These are phyloP conservation scores for Fusarium piperis DNA, from an alignment of 2,329 filamentous ascomycete species.

Conservation along the genomic window DNA sequence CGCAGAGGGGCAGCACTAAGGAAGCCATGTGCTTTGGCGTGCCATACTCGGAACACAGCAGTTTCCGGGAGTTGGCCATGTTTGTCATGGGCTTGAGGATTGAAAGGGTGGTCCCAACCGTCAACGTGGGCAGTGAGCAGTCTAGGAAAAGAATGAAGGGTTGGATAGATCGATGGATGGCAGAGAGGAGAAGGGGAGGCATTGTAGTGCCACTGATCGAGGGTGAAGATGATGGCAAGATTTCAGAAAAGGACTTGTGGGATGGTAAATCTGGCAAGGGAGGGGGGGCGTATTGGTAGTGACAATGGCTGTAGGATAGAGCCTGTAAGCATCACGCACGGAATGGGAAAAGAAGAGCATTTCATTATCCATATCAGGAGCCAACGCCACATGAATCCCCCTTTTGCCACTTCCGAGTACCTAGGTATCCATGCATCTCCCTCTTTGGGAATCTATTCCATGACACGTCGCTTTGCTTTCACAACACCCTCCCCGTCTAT, in stretches of 20 bases:
- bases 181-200: conserved; percentile 66
- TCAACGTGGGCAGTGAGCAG: conserved; percentile 76
- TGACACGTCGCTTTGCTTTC: conserved; percentile 10
- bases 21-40: conserved; percentile 92
- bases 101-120: conserved; percentile 90
- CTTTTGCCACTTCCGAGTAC: conserved; percentile 29
- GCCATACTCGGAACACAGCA: conserved; percentile 95
- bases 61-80: conserved; percentile 92
- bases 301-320: not conserved
- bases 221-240: conserved; percentile 48
- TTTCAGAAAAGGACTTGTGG: conserved; percentile 47
- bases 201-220: conserved; percentile 57
- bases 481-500: conserved; percentile 42
- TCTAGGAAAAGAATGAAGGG: conserved; percentile 68
- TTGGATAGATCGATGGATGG: conserved; percentile 72
- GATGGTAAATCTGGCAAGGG: conserved; percentile 52
- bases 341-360: conserved; percentile 32
- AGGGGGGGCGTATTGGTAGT: conserved; percentile 53
- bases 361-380: conserved; percentile 45
- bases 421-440: conserved; percentile 19
- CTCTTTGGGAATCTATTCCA: conserved; percentile 4
- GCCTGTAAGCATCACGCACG: not conserved
- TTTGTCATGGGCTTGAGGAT: conserved; percentile 90
- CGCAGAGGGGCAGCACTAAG: conserved; percentile 84
- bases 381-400: conserved; percentile 37